These are phyloP conservation scores for Acer yangbiense DNA, from an alignment of 345 rosid species.

Conservation along the genomic window DNA sequence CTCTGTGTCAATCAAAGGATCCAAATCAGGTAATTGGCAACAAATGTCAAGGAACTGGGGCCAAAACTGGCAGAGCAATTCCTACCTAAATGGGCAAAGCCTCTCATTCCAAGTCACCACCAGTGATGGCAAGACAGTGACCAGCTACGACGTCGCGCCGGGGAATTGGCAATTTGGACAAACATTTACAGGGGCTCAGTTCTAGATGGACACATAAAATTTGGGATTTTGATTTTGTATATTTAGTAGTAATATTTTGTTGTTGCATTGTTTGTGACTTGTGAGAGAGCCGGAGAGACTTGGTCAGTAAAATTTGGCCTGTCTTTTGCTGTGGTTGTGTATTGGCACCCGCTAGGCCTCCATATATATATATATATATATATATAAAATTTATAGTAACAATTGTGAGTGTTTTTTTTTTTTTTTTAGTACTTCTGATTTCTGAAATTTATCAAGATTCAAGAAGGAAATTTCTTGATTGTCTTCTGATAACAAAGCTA, in stretches of 20 bases:
- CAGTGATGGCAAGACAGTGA: slow-evolving; percentile 77
- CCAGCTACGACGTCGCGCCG: slow-evolving; percentile 63
- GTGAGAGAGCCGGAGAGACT: slow-evolving; percentile 19
- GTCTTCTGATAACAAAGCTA: neutral
- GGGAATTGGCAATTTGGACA: slow-evolving; percentile 86
- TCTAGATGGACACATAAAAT: slow-evolving; percentile 26
- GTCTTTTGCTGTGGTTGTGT: slow-evolving; percentile 74
- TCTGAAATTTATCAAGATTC: neutral
- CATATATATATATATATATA: neutral
- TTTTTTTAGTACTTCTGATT: neutral
- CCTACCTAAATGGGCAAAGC: slow-evolving; percentile 74
- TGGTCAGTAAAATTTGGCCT: slow-evolving; percentile 32
- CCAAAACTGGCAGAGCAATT: slow-evolving; percentile 98
- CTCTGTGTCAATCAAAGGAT: slow-evolving; percentile 86
- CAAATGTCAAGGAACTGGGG: slow-evolving; percentile 98
- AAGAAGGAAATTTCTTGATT: neutral
- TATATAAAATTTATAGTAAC: neutral
- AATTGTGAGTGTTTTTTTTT: slow-evolving; percentile 3
- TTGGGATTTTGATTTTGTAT: slow-evolving; percentile 10
- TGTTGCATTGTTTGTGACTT: slow-evolving; percentile 23
- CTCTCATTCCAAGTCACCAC: slow-evolving; percentile 91
- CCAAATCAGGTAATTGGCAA: slow-evolving; percentile 77
- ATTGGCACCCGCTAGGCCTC: slow-evolving; percentile 71
- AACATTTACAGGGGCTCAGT: slow-evolving; percentile 74
- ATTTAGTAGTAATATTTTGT: neutral